phyloP scores from a whole-genome alignment of 129 eudicot species.

The Flaveria brownii region DNA sequence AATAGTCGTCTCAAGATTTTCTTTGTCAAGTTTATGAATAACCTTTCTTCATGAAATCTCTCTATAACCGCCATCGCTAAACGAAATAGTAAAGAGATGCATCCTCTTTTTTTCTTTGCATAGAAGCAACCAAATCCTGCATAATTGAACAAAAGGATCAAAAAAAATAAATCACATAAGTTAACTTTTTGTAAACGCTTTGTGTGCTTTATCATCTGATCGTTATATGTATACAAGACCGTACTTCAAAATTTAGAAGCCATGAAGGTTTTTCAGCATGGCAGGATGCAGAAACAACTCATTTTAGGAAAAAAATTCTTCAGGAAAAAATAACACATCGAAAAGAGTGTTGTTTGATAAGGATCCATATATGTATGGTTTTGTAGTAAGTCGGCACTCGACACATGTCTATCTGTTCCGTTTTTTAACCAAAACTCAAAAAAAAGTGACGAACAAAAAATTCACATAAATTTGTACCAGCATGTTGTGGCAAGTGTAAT shows the following conservation, averaged over 20 bases:
- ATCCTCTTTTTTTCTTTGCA: background rate
- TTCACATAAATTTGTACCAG: background rate
- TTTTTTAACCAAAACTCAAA: background rate
- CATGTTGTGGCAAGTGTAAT: too few species aligned
- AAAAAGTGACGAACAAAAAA: background rate
- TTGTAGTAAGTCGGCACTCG: background rate
- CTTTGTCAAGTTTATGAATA: background rate
- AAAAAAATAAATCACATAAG: background rate
- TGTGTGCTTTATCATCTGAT: background rate
- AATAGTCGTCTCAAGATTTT: background rate
- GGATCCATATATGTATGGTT: constrained; percentile 1
- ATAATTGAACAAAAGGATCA: background rate
- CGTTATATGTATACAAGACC: too few species aligned
- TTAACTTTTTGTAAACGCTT: background rate
- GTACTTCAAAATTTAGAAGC: too few species aligned
- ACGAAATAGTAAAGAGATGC: background rate
- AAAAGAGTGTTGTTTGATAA: background rate
- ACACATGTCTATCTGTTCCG: background rate
- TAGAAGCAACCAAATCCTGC: background rate
- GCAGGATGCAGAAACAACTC: too few species aligned
- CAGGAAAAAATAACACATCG: background rate
- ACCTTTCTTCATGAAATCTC: background rate
- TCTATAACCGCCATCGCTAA: background rate
- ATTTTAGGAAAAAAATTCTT: too few species aligned
- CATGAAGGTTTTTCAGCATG: too few species aligned